These are phyloP conservation scores for Hemisphaericaspora nanyangensis DNA, from an alignment of 805 yeast species.

Conservation along the genomic window DNA sequence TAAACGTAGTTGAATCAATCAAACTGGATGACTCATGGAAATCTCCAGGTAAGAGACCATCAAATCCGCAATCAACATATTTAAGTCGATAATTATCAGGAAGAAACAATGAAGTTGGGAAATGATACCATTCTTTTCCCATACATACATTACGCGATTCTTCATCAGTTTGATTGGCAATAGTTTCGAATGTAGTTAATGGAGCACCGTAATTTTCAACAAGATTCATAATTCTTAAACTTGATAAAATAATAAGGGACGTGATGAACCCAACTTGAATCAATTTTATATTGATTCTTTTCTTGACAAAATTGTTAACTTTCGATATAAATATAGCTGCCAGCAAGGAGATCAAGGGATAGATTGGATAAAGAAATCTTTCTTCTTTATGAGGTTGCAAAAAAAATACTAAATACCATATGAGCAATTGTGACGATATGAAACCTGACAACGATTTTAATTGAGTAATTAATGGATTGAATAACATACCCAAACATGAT, in stretches of 20 bases:
- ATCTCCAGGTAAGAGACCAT: conserved; percentile 87
- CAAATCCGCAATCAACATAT: conserved; percentile 74
- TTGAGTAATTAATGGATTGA: conserved; percentile 15
- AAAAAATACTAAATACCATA: conserved; percentile 69
- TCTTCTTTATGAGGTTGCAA: conserved; percentile 92
- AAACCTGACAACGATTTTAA: conserved; percentile 11
- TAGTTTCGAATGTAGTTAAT: conserved; percentile 48
- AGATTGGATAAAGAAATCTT: conserved; percentile 82
- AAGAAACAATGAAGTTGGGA: conserved; percentile 81
- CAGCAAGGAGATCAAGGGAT: conserved; percentile 60
- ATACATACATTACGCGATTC: conserved; percentile 59
- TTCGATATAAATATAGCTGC: conserved; percentile 49
- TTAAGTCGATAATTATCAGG: conserved; percentile 58
- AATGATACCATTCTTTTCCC: conserved; percentile 96
- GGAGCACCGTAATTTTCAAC: conserved; percentile 73
- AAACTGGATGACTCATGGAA: conserved; percentile 47
- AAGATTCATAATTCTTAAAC: conserved; percentile 56
- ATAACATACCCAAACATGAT: conserved; percentile 36
- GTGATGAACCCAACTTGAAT: not conserved
- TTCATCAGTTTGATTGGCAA: not conserved
- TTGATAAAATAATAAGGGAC: conserved; percentile 16
- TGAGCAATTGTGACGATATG: conserved; percentile 44
- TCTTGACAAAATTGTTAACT: conserved; percentile 8
- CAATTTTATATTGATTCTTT: not conserved
- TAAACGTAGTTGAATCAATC: conserved; percentile 33